Conservation (phyloP, 306 rosid species). For the Vigna unguiculata region DNA sequence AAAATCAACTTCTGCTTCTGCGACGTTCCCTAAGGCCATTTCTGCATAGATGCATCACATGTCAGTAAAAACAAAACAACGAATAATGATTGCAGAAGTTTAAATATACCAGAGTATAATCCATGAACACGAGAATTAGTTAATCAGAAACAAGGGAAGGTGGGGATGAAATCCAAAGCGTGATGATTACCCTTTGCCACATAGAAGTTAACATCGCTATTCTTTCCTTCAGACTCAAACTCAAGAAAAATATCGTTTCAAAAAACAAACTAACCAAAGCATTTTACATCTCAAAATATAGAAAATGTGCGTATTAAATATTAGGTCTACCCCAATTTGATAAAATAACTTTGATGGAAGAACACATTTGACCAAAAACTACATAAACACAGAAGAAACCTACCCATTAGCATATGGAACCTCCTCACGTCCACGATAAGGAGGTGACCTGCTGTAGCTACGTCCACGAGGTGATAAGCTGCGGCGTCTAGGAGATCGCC, state of each 20-base stretch:
- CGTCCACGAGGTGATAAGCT: slow-evolving; percentile 93
- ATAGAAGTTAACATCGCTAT: background rate
- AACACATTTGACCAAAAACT: background rate
- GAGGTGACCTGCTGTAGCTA: slow-evolving; percentile 93
- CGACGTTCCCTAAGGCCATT: slow-evolving; percentile 91
- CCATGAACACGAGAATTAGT: background rate
- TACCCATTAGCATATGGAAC: slow-evolving; percentile 93
- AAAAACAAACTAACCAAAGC: background rate
- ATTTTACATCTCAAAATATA: slow-evolving; percentile 1
- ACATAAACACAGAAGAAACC: slow-evolving; percentile 35
- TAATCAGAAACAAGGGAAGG: background rate
- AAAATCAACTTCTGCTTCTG: slow-evolving; percentile 86
- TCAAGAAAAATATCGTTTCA: background rate
- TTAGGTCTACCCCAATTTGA: background rate
- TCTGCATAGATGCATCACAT: slow-evolving; percentile 58
- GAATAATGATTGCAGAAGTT: background rate
- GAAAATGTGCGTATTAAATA: background rate
- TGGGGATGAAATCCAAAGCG: background rate
- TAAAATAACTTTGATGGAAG: background rate
- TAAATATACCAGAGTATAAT: background rate
- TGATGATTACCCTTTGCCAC: background rate
- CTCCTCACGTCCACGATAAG: slow-evolving; percentile 89
- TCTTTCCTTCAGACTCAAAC: background rate
- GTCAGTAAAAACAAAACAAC: slow-evolving; percentile 34
- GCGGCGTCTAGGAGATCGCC: slow-evolving; percentile 91